A percentile compares a stretch with the other conserved stretches of the same genome.
These are phyloP conservation scores for Hordeum vulgare DNA, from an alignment of 176 grass and related monocot species.

Conservation along the genomic window MorexV3_pseudomolecules_assembly NC_058521.1:594399192-594399691, in stretches of 20 bases:
- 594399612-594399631: not conserved
- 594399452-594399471: not conserved
- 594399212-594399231: not conserved
- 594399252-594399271: not conserved
- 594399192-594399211: not conserved
- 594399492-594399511: constrained; percentile 6
- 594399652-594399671: not conserved
- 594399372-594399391: not conserved
- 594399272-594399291: not conserved
- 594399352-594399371: not conserved
- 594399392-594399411: constrained; percentile 27
- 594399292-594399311: not conserved
- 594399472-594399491: not conserved
- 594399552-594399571: not conserved
- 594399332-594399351: not conserved
- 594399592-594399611: not conserved
- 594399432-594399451: constrained; percentile 2
- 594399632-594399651: constrained; percentile 22
- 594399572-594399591: not conserved
- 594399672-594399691: not conserved
- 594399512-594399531: not conserved
- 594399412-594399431: constrained; percentile 24
- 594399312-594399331: not conserved
- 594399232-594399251: not conserved
- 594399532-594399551: not conserved